Evolutionary conservation across 371 early-diverging fungal genomes (phyloP), one percentile per base, ranked within the genome.

Genomic region (Zychaea mexicana): DNA sequence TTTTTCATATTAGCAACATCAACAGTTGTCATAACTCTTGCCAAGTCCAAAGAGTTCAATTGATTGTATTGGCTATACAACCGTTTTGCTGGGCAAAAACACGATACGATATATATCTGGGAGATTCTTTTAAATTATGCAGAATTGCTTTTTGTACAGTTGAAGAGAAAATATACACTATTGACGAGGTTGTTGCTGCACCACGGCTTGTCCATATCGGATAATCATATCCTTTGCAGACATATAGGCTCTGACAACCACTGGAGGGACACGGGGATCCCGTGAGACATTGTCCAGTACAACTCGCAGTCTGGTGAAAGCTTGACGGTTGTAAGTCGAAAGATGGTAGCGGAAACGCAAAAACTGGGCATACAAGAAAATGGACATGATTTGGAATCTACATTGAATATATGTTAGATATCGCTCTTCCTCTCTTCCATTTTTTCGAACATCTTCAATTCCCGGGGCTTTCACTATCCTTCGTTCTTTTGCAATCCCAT

Each of bases 341-440:
- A 92, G 81, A 76, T 90, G 83, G 70, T 89, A 94, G 54, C 96
- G 88, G 87, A 94, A 88, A 32, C 92, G 86, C 73, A 96, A 76
- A 79, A 96, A 96, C 73, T 93, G 93, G 62, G 83, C 84, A 70
- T 88, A 96, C 32, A 93, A 70, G 49, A 95, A 68, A 38, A 94
- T 91, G 22, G 92, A 86, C 59, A 92, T 85, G 19, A 90, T 78
- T 56, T 84, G 83, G 80, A 92, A 71, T 28, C 83, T 81, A 81
- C 59, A 21, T 53, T 12, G 56, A 45, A 17, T 39, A 53, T 19
- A 47, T 0, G n/a, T n/a, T n/a, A n/a, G n/a, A n/a, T n/a, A n/a
- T n/a, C n/a, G n/a, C n/a, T n/a, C n/a, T n/a, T n/a, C n/a, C n/a
- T n/a, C n/a, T n/a, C n/a, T n/a, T n/a, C n/a, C n/a, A n/a, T n/a